Evolutionary conservation across 2,329 filamentous ascomycete genomes (phyloP), one percentile per base, ranked within the genome.

Genomic region (Beauveria medogensis): DNA sequence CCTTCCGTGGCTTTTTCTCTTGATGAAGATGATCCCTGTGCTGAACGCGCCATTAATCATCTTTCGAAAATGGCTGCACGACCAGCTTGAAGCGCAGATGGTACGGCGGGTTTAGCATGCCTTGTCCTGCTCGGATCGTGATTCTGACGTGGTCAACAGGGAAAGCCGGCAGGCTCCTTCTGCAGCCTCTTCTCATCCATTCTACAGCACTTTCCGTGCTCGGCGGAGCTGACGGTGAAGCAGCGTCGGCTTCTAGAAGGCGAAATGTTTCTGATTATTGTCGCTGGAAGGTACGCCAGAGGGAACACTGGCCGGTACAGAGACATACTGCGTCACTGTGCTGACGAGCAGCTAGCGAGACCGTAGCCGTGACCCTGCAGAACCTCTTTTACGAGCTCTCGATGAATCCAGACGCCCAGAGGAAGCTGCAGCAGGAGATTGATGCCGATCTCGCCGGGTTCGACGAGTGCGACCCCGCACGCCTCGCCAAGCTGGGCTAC

Each of bases 361-460:
- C 75, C 3, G 74, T 72, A 0, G 70, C 73, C 1, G 65, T 68
- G 12, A 66, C 72, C 6, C 63, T 76, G n/a, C 67, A 69, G 10
- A 66, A 69, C 61, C 60, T 70, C 0, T 73, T 76, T 47, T 66
- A 68, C 66, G 58, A 76, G 64, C 67, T 80, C 54, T 70, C 68
- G 50, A 68, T 34, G 51, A 74, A 65, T 67, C 69, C 59, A 40
- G 44, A 77, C 4, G 77, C 71, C 61, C 46, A 67, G 8, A 78
- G 67, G 9, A 78, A 77, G 61, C 67, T 82, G 18, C 71, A 74
- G 26, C 67, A 70, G 0, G 77, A 78, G 34, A 62, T 76, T 9
- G 65, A 71, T 43, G 48, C 51, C 10, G 66, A 66, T 22, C 62
- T 65, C 10, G 44, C 50, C 2, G 59, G 63, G n/a, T 28, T 64